These are phyloP conservation scores for Sindora glabra DNA, from an alignment of 306 rosid genomes.

Conservation along the genomic window DNA sequence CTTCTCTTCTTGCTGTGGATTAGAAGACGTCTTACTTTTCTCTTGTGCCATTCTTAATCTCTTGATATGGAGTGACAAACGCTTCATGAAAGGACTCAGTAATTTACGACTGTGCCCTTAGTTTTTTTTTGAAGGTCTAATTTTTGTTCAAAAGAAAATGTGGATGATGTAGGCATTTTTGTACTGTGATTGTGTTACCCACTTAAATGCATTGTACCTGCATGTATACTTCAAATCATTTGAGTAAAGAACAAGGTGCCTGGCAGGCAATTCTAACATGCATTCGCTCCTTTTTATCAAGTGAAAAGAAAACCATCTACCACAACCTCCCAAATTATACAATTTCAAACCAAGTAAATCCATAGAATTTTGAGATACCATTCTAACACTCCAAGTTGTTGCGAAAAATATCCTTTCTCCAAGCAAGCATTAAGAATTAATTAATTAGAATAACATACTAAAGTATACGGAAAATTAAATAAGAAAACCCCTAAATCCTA, in stretches of 20 bases:
- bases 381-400: constrained; percentile 22
- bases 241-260: not conserved
- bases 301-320: no score
- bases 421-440: no score
- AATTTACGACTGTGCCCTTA: no score
- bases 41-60: no score
- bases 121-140: not conserved
- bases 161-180: not conserved
- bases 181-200: not conserved
- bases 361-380: not conserved
- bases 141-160: not conserved
- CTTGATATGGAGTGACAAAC: not conserved
- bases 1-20: not conserved
- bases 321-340: not conserved
- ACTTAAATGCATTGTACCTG: not conserved
- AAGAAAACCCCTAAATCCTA: no score
- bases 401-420: no score
- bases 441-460: no score
- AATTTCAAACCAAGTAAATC: not conserved
- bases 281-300: constrained; percentile 9
- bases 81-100: not conserved
- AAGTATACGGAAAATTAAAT: no score
- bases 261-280: not conserved
- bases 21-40: no score
- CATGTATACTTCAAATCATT: not conserved